Evolutionary conservation across 768 basidiomycete genomes (phyloP).

Genomic region (Mycena galericulata): DNA sequence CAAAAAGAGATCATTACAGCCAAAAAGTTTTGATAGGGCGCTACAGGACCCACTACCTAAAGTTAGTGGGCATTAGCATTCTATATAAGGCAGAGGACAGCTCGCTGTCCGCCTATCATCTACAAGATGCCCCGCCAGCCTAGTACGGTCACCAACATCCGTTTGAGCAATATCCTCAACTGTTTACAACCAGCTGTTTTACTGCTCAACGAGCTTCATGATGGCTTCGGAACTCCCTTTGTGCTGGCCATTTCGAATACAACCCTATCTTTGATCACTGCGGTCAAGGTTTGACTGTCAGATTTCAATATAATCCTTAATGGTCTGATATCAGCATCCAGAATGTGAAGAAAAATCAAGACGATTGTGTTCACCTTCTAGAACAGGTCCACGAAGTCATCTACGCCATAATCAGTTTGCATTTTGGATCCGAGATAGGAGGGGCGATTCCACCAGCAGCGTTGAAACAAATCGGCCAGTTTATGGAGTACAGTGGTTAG

Average conservation of each 20-base stretch:
- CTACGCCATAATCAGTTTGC: background rate
- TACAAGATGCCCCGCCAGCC: background rate
- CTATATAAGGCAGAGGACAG: no score
- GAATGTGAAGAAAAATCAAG: background rate
- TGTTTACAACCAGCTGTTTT: background rate
- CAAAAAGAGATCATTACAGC: no score
- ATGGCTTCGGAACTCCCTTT: background rate
- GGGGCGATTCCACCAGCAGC: background rate
- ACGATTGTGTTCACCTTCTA: background rate
- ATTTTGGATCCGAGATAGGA: background rate
- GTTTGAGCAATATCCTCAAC: background rate
- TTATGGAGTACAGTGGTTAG: background rate
- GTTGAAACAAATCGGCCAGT: background rate
- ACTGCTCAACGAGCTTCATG: background rate
- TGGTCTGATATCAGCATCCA: background rate
- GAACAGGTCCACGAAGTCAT: background rate
- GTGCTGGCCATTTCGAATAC: background rate
- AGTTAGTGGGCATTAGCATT: no score
- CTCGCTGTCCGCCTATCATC: no score
- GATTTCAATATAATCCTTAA: no score
- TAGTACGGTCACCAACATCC: background rate
- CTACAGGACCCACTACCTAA: no score
- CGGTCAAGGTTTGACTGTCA: background rate
- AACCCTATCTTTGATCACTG: background rate
- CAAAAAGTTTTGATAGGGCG: no score